phyloP scores from a whole-genome alignment of 2,329 filamentous ascomycete genomes.

The Coniochaeta ligniaria region DNA sequence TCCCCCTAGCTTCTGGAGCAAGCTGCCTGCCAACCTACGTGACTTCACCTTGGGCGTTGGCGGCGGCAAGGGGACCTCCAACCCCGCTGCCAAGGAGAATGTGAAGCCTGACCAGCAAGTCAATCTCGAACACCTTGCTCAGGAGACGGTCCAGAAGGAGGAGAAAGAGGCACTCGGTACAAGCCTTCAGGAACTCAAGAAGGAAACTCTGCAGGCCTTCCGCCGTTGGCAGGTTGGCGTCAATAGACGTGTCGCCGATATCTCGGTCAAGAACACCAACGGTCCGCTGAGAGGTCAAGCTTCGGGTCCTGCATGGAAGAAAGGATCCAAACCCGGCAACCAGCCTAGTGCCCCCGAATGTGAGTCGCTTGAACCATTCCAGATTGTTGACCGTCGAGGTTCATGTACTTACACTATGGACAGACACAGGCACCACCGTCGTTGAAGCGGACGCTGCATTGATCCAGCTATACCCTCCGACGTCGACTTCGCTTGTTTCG shows the following conservation, averaged over 20 bases:
- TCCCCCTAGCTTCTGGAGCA: constrained; percentile 18
- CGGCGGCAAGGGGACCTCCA: constrained; percentile 4
- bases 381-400: not conserved
- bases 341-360: constrained; percentile 13
- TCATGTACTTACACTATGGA: not conserved
- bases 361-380: not conserved
- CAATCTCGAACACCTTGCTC: not conserved
- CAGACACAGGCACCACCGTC: constrained; percentile 16
- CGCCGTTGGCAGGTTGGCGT: constrained; percentile 73
- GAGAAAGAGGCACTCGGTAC: constrained; percentile 22
- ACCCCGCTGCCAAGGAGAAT: not conserved
- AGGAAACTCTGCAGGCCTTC: constrained; percentile 63
- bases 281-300: constrained; percentile 16
- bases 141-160: constrained; percentile 18
- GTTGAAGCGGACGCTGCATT: constrained; percentile 42
- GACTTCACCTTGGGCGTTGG: constrained; percentile 12
- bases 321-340: constrained; percentile 8
- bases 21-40: constrained; percentile 23
- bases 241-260: constrained; percentile 62
- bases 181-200: constrained; percentile 53
- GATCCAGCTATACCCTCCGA: constrained; percentile 47
- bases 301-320: constrained; percentile 15
- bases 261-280: constrained; percentile 41
- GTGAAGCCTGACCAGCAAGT: not conserved
- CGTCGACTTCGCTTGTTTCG: constrained; percentile 52